Base-by-base conservation (phyloP, 2,329 filamentous ascomycete species). In the Aspergillus sp. region DNA sequence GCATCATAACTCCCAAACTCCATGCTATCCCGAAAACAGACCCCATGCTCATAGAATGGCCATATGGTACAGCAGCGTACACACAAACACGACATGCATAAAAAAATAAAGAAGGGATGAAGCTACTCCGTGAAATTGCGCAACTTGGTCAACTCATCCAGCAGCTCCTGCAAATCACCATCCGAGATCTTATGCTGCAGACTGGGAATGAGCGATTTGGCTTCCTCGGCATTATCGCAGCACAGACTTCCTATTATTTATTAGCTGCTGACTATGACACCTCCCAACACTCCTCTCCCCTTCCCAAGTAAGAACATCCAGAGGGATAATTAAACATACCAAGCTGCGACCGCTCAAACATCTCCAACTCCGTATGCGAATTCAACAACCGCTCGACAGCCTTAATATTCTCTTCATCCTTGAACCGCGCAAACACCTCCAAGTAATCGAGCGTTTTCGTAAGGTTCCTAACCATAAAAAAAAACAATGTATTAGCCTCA, bases 391-490 rank as follows among this genome's bases (percentile, higher is more conserved):
- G 87, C 78, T 96, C 92, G 32, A 98, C 92, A n/a, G 92, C 91
- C 79, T 96, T 91, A 72, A 96, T 90, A 67, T 95, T 95, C 76
- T 96, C 91, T 76, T 94, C 92, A 71, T 93, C 88, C 80, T 96
- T 96, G 84, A 98, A 98, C 38, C 95, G 90, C 17, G 93, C 90
- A 78, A 99, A 99, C 64, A 92, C 88, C 70, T 96, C 92, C 57
- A 98, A 87, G 78, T 99, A 98, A 73, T 93, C 91, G 66, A 92
- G 85, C 25, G 94, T 97, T 77, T 96, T 93, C 64, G 86, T 88
- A 59, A 96, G 84, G 76, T 93, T 92, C 54, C 75, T 78, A 11
- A 42, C 3, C 17, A 23, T 30, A 38, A 6, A 27, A 38, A 6
- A 27, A 27, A n/a, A 32, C 8, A 27, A 38, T 41, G 39, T 56